Percentiles rank a stretch among this genome's conserved stretches.
phyloP scores from a whole-genome alignment of 306 rosid genomes.

The Rubus parviflorus region DNA sequence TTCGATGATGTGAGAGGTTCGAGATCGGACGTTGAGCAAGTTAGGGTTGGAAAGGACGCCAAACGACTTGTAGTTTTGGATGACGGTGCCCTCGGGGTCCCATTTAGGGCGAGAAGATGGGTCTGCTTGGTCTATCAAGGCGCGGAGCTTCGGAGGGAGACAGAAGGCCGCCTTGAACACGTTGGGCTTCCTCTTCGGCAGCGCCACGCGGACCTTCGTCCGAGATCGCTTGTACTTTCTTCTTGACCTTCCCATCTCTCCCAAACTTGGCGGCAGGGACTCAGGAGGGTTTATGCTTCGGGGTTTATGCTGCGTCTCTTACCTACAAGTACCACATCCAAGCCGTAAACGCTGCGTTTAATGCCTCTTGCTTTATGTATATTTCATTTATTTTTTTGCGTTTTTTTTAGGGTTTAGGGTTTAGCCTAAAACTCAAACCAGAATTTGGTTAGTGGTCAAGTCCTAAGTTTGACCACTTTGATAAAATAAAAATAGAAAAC shows the following conservation, averaged over 20 bases:
- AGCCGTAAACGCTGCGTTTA: neutral
- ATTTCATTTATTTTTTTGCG: neutral
- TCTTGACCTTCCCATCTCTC: constrained; percentile 82
- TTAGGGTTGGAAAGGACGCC: constrained; percentile 82
- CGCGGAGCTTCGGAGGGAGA: constrained; percentile 71
- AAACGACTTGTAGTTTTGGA: constrained; percentile 67
- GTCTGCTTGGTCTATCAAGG: constrained; percentile 29
- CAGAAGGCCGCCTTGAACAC: constrained; percentile 70
- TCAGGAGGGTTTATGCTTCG: neutral
- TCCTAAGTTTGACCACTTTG: no score
- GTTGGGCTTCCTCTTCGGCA: constrained; percentile 71
- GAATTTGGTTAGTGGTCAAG: no score
- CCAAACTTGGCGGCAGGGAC: constrained; percentile 13
- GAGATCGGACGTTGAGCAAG: constrained; percentile 52
- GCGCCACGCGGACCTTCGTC: constrained; percentile 67
- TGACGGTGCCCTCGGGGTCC: constrained; percentile 69
- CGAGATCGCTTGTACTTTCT: constrained; percentile 73
- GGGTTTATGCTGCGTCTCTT: constrained; percentile 20
- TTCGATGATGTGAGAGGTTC: constrained; percentile 51
- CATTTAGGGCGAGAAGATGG: constrained; percentile 39
- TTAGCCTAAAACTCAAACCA: no score
- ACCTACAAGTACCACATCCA: no score
- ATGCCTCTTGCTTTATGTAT: neutral
- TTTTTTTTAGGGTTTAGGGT: no score
- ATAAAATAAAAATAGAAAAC: no score